These are phyloP conservation scores for Furcasterigmium sp. DNA, from an alignment of 2,329 filamentous ascomycete species.

Conservation along the genomic window DNA sequence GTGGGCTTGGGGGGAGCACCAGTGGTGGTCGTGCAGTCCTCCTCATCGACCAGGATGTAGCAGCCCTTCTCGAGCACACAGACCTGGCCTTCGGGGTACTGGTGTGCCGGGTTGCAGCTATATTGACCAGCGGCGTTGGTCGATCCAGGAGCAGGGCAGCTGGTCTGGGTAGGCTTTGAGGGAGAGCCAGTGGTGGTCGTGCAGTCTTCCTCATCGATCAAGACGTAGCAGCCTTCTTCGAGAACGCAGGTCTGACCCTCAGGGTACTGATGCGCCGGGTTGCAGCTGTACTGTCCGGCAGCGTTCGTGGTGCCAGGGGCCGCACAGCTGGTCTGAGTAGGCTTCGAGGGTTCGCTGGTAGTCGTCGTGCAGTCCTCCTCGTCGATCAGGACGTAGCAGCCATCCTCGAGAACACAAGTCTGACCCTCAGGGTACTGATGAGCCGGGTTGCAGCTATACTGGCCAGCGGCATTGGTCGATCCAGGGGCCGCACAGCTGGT, in stretches of 20 bases:
- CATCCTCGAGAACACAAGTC: neutral
- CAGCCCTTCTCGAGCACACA: slow-evolving; percentile 6
- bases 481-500: neutral
- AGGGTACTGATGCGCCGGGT: slow-evolving; percentile 13
- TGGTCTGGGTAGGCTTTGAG: slow-evolving; percentile 1
- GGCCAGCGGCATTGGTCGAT: neutral
- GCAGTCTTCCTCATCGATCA: no score
- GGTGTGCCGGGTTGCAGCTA: slow-evolving; percentile 15
- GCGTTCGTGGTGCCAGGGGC: slow-evolving; percentile 6
- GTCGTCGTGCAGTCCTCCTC: neutral
- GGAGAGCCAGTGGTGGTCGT: neutral
- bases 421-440: slow-evolving; percentile 4
- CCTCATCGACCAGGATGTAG: slow-evolving; percentile 1
- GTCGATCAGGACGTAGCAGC: slow-evolving; percentile 2
- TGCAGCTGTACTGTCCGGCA: slow-evolving; percentile 14
- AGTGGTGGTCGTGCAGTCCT: neutral
- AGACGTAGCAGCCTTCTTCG: slow-evolving; percentile 6
- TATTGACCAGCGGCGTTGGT: slow-evolving; percentile 11
- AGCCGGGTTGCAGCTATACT: slow-evolving; percentile 4
- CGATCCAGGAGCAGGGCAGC: slow-evolving; percentile 6
- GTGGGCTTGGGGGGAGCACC: neutral
- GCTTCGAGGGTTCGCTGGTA: neutral
- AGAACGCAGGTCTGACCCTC: slow-evolving; percentile 5
- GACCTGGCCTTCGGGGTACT: slow-evolving; percentile 13
- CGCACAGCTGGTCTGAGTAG: slow-evolving; percentile 3